Conservation (phyloP, 2,329 filamentous ascomycete genomes). For the Sporothrix brasiliensis region DNA sequence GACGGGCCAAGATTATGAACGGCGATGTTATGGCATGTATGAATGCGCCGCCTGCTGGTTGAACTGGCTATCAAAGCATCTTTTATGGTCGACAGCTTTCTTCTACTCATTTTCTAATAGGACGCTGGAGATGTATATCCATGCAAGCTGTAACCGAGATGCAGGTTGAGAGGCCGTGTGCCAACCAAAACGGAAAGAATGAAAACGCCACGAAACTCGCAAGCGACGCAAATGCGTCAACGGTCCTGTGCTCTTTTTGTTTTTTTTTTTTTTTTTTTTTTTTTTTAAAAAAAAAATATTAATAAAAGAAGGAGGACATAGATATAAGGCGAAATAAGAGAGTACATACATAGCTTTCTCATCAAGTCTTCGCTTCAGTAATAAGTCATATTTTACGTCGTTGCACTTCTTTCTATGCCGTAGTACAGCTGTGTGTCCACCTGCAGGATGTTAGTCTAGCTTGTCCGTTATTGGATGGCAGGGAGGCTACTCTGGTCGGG, state of each 20-base stretch:
- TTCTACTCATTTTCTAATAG: background rate
- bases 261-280: background rate
- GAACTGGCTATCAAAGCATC: background rate
- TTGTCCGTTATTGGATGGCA: background rate
- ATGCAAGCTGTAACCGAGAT: conserved; percentile 21
- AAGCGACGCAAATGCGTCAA: background rate
- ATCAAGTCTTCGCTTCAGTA: too few relatives aligned
- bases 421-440: too few relatives aligned
- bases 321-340: too few relatives aligned
- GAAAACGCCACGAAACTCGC: background rate
- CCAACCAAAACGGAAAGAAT: background rate
- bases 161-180: background rate
- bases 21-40: background rate
- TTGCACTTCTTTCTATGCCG: too few relatives aligned
- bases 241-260: background rate
- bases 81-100: background rate
- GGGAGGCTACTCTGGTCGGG: background rate
- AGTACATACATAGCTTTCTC: too few relatives aligned
- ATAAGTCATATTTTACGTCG: too few relatives aligned
- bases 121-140: background rate
- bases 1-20: background rate
- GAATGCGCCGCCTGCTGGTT: background rate
- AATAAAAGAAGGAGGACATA: background rate
- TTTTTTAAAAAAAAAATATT: background rate
- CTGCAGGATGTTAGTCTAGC: too few relatives aligned